A percentile compares a stretch with the other conserved stretches of the same genome.
phyloP scores from a whole-genome alignment of 495 filamentous ascomycete genomes.

The Penicillium ucsense region DNA sequence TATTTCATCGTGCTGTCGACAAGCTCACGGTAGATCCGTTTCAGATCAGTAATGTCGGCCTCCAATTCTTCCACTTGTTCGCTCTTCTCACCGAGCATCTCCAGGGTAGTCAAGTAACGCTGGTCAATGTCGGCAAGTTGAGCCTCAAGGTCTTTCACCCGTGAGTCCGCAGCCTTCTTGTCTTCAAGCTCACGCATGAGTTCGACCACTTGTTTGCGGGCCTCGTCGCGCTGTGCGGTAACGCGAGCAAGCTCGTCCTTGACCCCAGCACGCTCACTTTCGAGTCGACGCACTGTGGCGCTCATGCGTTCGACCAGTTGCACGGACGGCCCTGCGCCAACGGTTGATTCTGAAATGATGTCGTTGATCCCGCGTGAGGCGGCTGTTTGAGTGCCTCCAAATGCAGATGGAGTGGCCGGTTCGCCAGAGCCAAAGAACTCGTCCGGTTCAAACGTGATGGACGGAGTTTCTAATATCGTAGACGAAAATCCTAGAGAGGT shows the following conservation, averaged over 20 bases:
- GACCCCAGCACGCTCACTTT: constrained; percentile 77
- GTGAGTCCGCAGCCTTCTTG: constrained; percentile 48
- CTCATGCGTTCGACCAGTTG: constrained; percentile 97
- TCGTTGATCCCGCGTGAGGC: constrained; percentile 63
- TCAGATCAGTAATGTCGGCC: constrained; percentile 83
- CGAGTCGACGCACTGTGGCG: constrained; percentile 78
- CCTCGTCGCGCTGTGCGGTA: constrained; percentile 75
- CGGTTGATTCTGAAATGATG: constrained; percentile 79
- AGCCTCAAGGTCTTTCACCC: constrained; percentile 54
- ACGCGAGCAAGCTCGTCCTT: constrained; percentile 79
- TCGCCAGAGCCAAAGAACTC: constrained; percentile 53
- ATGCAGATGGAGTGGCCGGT: constrained; percentile 52
- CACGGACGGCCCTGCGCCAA: constrained; percentile 82
- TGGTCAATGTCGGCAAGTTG: constrained; percentile 48
- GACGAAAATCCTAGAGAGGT: constrained; percentile 18
- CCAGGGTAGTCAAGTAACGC: constrained; percentile 80
- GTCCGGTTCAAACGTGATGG: constrained; percentile 53
- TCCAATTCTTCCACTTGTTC: constrained; percentile 85
- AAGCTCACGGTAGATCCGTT: constrained; percentile 88
- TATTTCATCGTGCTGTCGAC: constrained; percentile 73
- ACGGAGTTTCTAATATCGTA: constrained; percentile 42
- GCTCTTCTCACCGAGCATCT: constrained; percentile 95
- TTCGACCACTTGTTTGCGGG: constrained; percentile 77
- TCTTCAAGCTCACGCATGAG: constrained; percentile 79
- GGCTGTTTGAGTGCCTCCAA: constrained; percentile 26